Base-by-base conservation (phyloP, 2,329 filamentous ascomycete genomes). In the Hypoxylon sp. region DNA sequence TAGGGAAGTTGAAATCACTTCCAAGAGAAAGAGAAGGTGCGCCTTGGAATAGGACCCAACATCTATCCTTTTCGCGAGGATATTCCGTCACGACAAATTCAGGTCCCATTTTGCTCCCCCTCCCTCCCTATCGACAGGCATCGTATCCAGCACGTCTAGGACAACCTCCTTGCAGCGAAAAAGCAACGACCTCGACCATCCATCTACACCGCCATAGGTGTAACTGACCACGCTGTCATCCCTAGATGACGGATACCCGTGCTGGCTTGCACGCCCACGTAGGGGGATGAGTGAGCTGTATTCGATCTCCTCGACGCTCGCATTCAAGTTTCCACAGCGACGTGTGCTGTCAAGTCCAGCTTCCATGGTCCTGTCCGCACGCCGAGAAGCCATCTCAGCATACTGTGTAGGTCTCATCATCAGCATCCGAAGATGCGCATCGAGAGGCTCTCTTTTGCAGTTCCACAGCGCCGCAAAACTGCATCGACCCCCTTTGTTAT, bases 341-440 rank as follows among this genome's bases (percentile, higher is more conserved):
- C 33, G 30, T 59, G 58, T 24, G 57, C 36, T 54, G 54, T 54
- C 48, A 53, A 20, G 45, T 20, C 40, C 30, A 30, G 20, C 54
- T 44, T 58, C 58, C 42, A 51, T 20, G 20, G 30, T 28, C 22
- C 18, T 56, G 33, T 14, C 52, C 40, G 33, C 30, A 33, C 22
- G 26, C 33, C 33, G 52, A 49, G 49, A 52, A 50, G 59, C 50
- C 59, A 58, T 28, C 26, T 44, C 44, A 32, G 22, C 45, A 33
- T 11, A 16, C 12, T 16, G 32, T 36, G 14, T 6, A 12, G 30
- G 30, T 33, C 9, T 33, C 8, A 33, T 12, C 9, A 12, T 33
- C 30, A 33, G 9, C 45, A 45, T 44, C 24, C 22, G 30, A 56
- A 18, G n/a, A 18, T 36, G 42, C 36, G 30, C n/a, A 8, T 42